Base-by-base conservation (phyloP, 768 basidiomycete species). In the Multifurca ochricompacta region DNA sequence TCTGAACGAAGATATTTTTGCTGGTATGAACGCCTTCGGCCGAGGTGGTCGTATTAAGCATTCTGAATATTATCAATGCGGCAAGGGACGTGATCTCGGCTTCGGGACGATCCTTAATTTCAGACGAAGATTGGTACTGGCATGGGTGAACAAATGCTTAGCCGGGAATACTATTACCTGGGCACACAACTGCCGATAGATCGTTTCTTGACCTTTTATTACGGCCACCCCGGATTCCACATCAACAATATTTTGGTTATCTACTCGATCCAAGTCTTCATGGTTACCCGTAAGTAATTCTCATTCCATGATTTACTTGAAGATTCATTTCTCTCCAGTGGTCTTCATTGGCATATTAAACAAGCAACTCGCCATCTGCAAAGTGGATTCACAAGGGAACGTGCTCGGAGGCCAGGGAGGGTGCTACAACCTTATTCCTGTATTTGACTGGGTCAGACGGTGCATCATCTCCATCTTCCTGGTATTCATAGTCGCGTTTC, bases 131-230 rank as follows among this genome's bases (percentile, higher is more conserved):
- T 99, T 65, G 95, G 95, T 27, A 96, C 91, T 28, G 96, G 96
- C 71, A 99, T 99, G 96, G 96, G 96, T 64, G 96, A 99, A 70
- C 96, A 99, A 67, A 95, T 98, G 93, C 85, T 99, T 63, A 97
- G 93, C 71, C 83, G 96, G 62, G 96, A 99, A 72, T 99, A 99
- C 69, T 99, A 98, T 70, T 99, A 98, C 69, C 77, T 99, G 43
- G 96, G 96, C 48, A 99, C 96, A 8, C 96, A 99, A 68, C 77
- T 99, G 52, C 96, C 96, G 31, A 83, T 99, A 64, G 96, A 99
- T 68, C 88, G 96, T 23, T 99, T 99, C 83, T 76, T 99, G 64
- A 98, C 95, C 19, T 99, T 98, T 78, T 99, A 99, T 74, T 99
- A 98, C 64, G 95, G 89, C 51, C 96, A 99, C 71, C 95, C 96